These are phyloP conservation scores for Anacardium occidentale DNA, from an alignment of 345 rosid species.

Conservation along the genomic window DNA sequence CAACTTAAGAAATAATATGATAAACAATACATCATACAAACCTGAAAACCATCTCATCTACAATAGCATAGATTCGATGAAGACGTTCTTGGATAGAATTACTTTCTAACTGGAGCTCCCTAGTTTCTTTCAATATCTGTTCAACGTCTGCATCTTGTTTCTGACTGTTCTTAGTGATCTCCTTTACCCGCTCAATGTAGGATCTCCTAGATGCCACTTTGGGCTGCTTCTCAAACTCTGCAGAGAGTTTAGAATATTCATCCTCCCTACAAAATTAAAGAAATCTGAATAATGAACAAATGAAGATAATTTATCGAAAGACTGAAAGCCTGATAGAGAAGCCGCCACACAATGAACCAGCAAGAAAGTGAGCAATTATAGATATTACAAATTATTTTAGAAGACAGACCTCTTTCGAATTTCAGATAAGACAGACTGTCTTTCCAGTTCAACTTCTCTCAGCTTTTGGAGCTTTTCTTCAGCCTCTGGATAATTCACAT, in stretches of 20 bases:
- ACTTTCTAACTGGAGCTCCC: conserved; percentile 83
- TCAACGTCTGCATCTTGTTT: conserved; percentile 79
- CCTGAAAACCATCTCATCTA: conserved; percentile 82
- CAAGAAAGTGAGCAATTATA: not conserved
- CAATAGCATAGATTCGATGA: conserved; percentile 71
- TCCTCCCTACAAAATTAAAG: conserved; percentile 50
- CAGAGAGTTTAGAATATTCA: conserved; percentile 45
- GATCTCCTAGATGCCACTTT: conserved; percentile 56
- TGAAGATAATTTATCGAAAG: not conserved
- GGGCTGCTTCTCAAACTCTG: conserved; percentile 50
- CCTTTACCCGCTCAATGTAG: conserved; percentile 60
- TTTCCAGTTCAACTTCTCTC: conserved; percentile 54
- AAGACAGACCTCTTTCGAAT: conserved; percentile 47
- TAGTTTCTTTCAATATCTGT: conserved; percentile 67
- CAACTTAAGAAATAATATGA: not conserved
- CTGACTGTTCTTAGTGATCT: conserved; percentile 79
- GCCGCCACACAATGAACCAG: not conserved
- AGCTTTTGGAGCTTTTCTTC: conserved; percentile 52
- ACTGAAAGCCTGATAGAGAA: not conserved
- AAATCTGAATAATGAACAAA: conserved; percentile 2
- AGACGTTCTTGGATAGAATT: conserved; percentile 84
- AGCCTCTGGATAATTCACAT: conserved; percentile 49
- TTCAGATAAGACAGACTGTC: conserved; percentile 51
- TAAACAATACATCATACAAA: conserved; percentile 22
- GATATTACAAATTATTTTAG: not conserved